Conservation (phyloP, 2,329 filamentous ascomycete genomes). For the Neonectria punicea region DNA sequence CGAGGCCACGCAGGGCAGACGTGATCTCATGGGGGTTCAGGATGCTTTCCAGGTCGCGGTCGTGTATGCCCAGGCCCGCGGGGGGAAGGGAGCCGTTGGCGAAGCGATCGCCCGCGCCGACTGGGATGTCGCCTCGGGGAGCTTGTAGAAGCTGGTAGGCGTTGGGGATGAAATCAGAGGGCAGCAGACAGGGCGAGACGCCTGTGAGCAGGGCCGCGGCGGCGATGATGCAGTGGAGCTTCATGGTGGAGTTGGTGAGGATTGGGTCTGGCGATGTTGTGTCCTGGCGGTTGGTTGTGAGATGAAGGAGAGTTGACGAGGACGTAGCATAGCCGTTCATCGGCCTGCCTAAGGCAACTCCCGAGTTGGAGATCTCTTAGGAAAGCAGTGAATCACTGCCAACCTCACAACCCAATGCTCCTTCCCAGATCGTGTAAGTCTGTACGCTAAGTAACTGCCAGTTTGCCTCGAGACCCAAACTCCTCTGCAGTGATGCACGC, state of each 20-base stretch:
- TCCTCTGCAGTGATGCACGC: not conserved
- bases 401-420: not conserved
- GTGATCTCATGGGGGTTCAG: slow-evolving; percentile 58
- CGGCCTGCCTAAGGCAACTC: not conserved
- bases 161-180: slow-evolving; percentile 47
- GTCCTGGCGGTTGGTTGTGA: not conserved
- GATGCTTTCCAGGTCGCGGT: slow-evolving; percentile 53
- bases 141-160: slow-evolving; percentile 17
- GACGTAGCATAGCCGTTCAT: not conserved
- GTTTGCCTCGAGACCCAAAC: not conserved
- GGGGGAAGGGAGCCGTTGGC: slow-evolving; percentile 50
- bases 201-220: slow-evolving; percentile 32
- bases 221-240: slow-evolving; percentile 34
- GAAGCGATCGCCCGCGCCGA: slow-evolving; percentile 57
- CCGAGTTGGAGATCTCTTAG: not conserved
- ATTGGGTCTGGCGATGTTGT: not conserved
- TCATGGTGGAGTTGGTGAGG: slow-evolving; percentile 39
- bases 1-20: slow-evolving; percentile 56
- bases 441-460: not conserved
- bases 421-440: not conserved
- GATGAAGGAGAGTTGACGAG: not conserved
- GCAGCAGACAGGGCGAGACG: slow-evolving; percentile 51
- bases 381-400: not conserved
- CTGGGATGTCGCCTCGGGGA: slow-evolving; percentile 45
- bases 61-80: slow-evolving; percentile 47